Evolutionary conservation across 768 basidiomycete species (phyloP).

Genomic region (Panaeolus cyanescens): DNA sequence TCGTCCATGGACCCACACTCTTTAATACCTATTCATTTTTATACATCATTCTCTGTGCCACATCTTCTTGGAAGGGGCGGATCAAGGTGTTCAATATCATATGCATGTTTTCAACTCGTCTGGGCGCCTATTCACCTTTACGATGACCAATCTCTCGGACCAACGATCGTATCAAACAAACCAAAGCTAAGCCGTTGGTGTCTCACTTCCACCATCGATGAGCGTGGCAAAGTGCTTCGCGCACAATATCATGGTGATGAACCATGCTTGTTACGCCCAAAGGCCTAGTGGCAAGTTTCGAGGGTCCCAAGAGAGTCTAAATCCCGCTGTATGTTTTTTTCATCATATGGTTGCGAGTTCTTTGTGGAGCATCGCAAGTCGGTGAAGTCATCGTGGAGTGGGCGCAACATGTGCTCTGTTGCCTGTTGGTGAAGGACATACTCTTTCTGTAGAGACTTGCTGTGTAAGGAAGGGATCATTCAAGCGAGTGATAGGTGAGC

Average conservation of each 20-base stretch:
- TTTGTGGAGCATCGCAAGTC: background rate
- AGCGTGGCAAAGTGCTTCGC: background rate
- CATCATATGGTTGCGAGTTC: background rate
- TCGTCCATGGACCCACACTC: background rate
- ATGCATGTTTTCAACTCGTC: background rate
- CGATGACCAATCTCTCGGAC: background rate
- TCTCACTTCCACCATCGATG: background rate
- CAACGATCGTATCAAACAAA: background rate
- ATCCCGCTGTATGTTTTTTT: background rate
- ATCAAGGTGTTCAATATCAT: background rate
- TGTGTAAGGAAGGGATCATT: background rate
- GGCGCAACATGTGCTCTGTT: background rate
- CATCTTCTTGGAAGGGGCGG: background rate
- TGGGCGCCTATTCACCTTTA: background rate
- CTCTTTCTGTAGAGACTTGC: background rate
- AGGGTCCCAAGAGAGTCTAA: background rate
- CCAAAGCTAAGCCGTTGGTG: background rate
- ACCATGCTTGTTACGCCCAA: background rate
- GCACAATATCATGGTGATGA: background rate
- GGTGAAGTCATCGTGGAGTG: no score
- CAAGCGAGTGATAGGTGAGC: background rate
- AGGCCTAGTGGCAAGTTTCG: background rate
- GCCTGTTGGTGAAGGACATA: background rate
- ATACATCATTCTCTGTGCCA: background rate
- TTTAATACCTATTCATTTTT: background rate